Conservation (phyloP, 1,284 basidiomycete genomes). For the Cystobasidiaceae sp. region DNA sequence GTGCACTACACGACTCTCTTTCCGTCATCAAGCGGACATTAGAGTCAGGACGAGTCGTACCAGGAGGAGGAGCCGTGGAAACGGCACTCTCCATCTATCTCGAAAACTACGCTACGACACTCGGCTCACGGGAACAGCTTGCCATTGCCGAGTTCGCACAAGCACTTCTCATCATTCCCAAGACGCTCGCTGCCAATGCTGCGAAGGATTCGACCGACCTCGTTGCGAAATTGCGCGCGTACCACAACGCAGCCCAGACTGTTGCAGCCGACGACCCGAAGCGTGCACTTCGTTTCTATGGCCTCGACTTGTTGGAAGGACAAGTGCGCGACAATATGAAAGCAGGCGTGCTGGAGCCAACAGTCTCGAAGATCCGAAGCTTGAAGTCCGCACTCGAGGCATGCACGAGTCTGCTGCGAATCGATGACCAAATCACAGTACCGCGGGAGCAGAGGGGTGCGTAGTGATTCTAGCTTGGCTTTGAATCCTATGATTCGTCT, state of each 20-base stretch:
- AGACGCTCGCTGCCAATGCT: conserved; percentile 94
- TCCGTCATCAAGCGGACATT: conserved; percentile 95
- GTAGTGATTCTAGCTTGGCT: neutral
- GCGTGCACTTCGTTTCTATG: conserved; percentile 88
- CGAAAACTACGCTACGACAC: conserved; percentile 97
- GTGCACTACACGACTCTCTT: conserved; percentile 88
- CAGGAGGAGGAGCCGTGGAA: conserved; percentile 96
- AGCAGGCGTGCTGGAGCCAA: conserved; percentile 92
- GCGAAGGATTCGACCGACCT: conserved; percentile 98
- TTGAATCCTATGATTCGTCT: neutral
- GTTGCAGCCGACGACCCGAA: conserved; percentile 89
- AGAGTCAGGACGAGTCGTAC: conserved; percentile 92
- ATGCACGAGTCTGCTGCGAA: conserved; percentile 81
- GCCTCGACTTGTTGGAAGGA: conserved; percentile 89
- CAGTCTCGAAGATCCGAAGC: conserved; percentile 92
- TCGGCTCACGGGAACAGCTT: conserved; percentile 94
- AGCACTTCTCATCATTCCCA: conserved; percentile 90
- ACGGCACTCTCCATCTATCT: conserved; percentile 94
- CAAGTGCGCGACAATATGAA: conserved; percentile 90
- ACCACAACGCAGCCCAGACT: conserved; percentile 89
- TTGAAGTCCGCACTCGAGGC: conserved; percentile 96
- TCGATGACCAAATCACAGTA: conserved; percentile 29
- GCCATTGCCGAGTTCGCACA: conserved; percentile 97
- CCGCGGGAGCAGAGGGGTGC: conserved; percentile 26
- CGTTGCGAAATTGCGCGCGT: conserved; percentile 92